These are phyloP conservation scores for Aspergillus tubingensis DNA, from an alignment of 2,329 filamentous ascomycete species.

Conservation along the genomic window DNA sequence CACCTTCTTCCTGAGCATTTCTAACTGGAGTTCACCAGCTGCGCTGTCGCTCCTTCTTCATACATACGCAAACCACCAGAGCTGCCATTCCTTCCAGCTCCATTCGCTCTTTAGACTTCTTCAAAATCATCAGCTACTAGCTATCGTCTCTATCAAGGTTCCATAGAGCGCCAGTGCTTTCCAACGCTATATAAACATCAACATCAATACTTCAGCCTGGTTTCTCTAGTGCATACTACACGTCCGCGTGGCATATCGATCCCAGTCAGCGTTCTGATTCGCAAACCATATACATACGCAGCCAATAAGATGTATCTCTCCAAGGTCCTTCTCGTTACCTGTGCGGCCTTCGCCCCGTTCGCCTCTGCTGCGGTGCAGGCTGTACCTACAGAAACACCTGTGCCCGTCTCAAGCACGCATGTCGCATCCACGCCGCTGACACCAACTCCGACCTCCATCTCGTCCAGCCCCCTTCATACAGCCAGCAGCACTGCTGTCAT, in stretches of 20 bases:
- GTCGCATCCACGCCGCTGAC: conserved; percentile 13
- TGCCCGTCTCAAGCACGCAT: conserved; percentile 24
- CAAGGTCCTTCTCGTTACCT: conserved; percentile 35
- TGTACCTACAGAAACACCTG: conserved; percentile 16
- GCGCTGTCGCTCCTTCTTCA: no score
- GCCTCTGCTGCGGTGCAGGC: conserved; percentile 30
- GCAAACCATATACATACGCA: neutral
- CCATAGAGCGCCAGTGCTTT: neutral
- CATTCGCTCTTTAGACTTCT: conserved; percentile 29
- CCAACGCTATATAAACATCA: neutral
- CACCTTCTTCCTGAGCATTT: conserved; percentile 20
- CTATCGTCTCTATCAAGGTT: neutral
- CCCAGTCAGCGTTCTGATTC: neutral
- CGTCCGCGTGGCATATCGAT: neutral
- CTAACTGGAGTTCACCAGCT: no score
- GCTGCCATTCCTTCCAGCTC: conserved; percentile 39
- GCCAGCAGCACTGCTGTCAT: conserved; percentile 7
- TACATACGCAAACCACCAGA: conserved; percentile 21
- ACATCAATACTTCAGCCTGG: neutral
- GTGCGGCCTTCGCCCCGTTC: conserved; percentile 31
- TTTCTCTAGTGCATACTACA: neutral
- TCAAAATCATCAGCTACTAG: neutral
- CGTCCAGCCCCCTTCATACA: conserved; percentile 16
- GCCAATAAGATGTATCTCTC: conserved; percentile 35
- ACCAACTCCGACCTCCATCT: conserved; percentile 16